These are phyloP conservation scores for Coemansia sp. DNA, from an alignment of 192 early-diverging fungal species.

Conservation along the genomic window DNA sequence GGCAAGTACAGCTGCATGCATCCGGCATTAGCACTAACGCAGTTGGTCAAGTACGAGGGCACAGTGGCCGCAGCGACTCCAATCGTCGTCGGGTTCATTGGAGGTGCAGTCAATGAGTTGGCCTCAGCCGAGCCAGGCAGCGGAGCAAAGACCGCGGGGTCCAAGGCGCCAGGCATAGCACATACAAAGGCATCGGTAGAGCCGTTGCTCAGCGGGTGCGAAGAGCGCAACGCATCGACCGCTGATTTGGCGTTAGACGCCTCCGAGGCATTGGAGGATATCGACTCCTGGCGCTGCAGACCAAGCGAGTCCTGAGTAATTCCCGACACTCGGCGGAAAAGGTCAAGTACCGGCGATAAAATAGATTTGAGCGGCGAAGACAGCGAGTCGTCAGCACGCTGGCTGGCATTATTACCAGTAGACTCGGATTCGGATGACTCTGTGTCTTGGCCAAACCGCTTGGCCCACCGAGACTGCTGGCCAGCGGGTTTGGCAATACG, in stretches of 20 bases:
- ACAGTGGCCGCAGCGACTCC: neutral
- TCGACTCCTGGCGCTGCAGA: conserved; percentile 24
- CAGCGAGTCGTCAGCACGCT: conserved; percentile 9
- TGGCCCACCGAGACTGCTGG: conserved; percentile 22
- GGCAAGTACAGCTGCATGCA: conserved; percentile 43
- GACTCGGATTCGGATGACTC: neutral
- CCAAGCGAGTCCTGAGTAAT: conserved; percentile 33
- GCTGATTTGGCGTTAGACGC: neutral
- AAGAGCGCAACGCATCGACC: neutral
- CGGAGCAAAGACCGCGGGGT: neutral
- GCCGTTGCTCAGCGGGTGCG: conserved; percentile 11
- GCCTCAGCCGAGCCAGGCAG: conserved; percentile 29
- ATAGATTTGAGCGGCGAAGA: conserved; percentile 55
- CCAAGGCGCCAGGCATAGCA: conserved; percentile 10
- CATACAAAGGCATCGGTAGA: neutral
- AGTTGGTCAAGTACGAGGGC: conserved; percentile 14
- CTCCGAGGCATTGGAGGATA: neutral
- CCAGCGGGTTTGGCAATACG: neutral
- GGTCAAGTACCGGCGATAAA: conserved; percentile 42
- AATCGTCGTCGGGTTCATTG: conserved; percentile 53
- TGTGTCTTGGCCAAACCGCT: conserved; percentile 7
- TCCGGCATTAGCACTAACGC: neutral
- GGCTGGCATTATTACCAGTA: neutral
- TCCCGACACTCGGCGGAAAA: conserved; percentile 55
- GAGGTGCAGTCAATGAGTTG: conserved; percentile 52